Base-by-base conservation (phyloP, 164 flowering plant genomes). In the Chimonanthus praecox region DNA sequence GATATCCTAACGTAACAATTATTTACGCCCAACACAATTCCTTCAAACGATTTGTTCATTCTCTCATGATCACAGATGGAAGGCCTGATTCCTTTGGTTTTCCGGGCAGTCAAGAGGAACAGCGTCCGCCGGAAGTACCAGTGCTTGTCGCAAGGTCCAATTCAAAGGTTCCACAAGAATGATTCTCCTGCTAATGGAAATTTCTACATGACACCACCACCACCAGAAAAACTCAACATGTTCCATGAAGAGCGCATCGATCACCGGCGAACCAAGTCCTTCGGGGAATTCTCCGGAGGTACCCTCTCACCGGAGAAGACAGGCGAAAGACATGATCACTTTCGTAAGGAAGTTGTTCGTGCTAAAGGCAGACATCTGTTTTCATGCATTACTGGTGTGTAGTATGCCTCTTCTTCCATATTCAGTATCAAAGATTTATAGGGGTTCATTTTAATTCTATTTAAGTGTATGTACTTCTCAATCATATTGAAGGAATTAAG, bases 31-130 rank as follows among this genome's bases (percentile, higher is more conserved):
- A 18, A 68, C 4, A 51, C 43, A 48, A 48, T 54, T 54, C 43
- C 18, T 68, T 18, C 44, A 68, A 48, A 66, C 68, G 10, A 6
- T 68, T 48, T n/a, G 13, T 68, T 49, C 54, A 44, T 13, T 48
- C 54, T 49, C 16, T 11, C 10, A 68, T 21, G 44, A 9, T 16
- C 51, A 68, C 54, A 47, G 51, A 70, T 75, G 77, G 77, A 75
- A 68, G 77, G 77, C 13, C 51, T 75, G 64, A 70, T 75, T 58
- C 77, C 77, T 2, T 33, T 75, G 46, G 63, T 75, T 21, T 75
- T 16, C 73, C 45, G 67, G 51, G 73, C 72, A 10, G 64, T 75
- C 73, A 75, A 70, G 77, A 70, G 33, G 45, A 69, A n/a, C 73
- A 70, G 45, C 44, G 58, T 63, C 48, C 69, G 69, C 43, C 69